These are phyloP conservation scores for Microsporum audouinii DNA, from an alignment of 2,329 filamentous ascomycete genomes.

Conservation along the genomic window DNA sequence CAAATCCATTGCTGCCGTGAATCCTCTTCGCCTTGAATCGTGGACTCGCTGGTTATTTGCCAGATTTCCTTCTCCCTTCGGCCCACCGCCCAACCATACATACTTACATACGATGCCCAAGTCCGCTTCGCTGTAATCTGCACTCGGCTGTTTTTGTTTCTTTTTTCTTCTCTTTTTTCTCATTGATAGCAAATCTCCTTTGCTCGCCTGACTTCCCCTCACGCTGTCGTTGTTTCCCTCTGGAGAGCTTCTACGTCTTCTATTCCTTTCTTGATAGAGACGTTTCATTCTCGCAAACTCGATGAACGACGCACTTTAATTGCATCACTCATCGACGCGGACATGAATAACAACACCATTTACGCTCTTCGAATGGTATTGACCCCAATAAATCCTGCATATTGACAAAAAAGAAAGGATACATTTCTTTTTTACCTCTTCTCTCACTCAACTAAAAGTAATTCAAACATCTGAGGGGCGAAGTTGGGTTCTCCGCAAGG, in stretches of 20 bases:
- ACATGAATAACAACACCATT: slow-evolving; percentile 4
- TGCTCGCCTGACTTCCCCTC: background rate
- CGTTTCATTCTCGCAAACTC: background rate
- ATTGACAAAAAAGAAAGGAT: slow-evolving; percentile 4
- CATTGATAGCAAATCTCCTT: slow-evolving; percentile 1
- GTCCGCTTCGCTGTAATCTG: background rate
- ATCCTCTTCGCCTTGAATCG: slow-evolving; percentile 5
- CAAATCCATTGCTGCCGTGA: slow-evolving; percentile 2
- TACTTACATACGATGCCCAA: background rate
- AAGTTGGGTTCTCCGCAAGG: background rate
- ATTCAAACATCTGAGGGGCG: slow-evolving; percentile 2
- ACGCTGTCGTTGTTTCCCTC: background rate
- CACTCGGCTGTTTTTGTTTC: background rate
- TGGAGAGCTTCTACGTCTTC: background rate
- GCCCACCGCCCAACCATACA: background rate
- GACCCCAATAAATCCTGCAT: background rate
- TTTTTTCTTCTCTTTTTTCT: background rate
- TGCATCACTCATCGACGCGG: slow-evolving; percentile 2
- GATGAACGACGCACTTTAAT: slow-evolving; percentile 4
- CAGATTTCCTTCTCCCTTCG: slow-evolving; percentile 6
- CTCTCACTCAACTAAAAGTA: background rate
- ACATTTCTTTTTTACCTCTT: slow-evolving; percentile 6
- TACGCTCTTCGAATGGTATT: slow-evolving; percentile 4
- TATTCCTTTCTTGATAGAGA: slow-evolving; percentile 4
- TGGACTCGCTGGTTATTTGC: slow-evolving; percentile 12